Evolutionary conservation across 2,329 filamentous ascomycete genomes (phyloP), one percentile per base, ranked within the genome.

Genomic region (Beauveria caledonica): DNA sequence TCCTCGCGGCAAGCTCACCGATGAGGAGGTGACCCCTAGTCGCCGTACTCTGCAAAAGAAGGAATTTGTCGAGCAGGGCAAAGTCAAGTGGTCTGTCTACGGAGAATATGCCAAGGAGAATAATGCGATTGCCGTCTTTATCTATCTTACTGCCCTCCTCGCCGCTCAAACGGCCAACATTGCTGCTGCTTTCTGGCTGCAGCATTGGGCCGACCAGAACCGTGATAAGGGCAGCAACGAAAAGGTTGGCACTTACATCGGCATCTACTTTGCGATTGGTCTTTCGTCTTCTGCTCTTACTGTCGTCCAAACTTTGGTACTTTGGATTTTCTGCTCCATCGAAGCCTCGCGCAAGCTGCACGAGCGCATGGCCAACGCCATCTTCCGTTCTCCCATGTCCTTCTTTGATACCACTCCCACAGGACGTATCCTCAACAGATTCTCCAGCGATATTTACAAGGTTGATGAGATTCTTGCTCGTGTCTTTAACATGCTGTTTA

Each of bases 311-410:
- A 97, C 93, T 6, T 78, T 99, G 66, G 92, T 99, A 64, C 80
- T 99, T 29, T 99, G 94, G 94, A 97, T 99, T 66, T 97, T 99
- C 77, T 99, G 95, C 77, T 97, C 94, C 5, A 99, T 99, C 64
- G 94, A 99, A 86, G 94, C 94, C 55, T 97, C 93, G 21, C 86
- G 94, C 64, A 99, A 97, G 77, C 81, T 99, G 60, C 94, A 99
- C 72, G 94, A 97, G 76, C 84, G 90, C 65, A 97, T 99, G 94
- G 93, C 93, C 48, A 94, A 89, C 68, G 92, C 94, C 19, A 97
- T 97, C 67, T 99, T 99, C 81, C 85, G 94, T 66, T 95, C 92
- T 42, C 95, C 94, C 59, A 99, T 99, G 94, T 94, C 86, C 67
- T 99, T 99, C 77, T 99, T 99, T 68, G 95, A 99, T 72, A 96